These are phyloP conservation scores for Cladosporium sp. DNA, from an alignment of 2,329 filamentous ascomycete species.

Conservation along the genomic window DNA sequence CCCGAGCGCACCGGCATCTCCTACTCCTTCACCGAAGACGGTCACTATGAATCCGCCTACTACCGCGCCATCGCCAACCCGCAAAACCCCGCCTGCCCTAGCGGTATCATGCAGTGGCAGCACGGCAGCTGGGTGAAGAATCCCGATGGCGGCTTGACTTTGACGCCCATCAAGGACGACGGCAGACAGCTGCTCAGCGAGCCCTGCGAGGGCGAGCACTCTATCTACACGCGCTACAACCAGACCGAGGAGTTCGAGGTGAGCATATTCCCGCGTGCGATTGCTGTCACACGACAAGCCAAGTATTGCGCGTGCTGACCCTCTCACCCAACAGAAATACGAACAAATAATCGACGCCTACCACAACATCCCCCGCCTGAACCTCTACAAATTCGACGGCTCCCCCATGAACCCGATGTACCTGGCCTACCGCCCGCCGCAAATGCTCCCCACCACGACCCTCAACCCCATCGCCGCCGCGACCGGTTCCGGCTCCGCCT, in stretches of 20 bases:
- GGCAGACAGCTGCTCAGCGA: constrained; percentile 64
- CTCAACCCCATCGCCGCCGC: constrained; percentile 52
- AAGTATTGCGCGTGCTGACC: not conserved
- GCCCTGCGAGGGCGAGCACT: constrained; percentile 55
- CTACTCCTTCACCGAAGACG: constrained; percentile 68
- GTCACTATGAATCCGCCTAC: constrained; percentile 65
- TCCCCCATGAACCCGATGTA: constrained; percentile 65
- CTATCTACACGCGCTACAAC: constrained; percentile 63
- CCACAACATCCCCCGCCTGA: constrained; percentile 58
- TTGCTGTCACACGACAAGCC: too few species aligned
- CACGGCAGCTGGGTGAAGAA: constrained; percentile 60
- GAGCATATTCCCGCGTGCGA: constrained; percentile 17
- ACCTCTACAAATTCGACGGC: constrained; percentile 62
- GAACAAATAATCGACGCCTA: constrained; percentile 54
- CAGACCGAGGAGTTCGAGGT: constrained; percentile 61
- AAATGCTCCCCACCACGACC: constrained; percentile 67
- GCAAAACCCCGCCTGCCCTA: constrained; percentile 41
- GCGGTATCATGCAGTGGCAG: constrained; percentile 50
- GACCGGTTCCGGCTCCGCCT: too few species aligned
- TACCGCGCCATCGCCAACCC: constrained; percentile 66
- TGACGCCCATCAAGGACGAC: constrained; percentile 61
- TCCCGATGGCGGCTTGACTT: constrained; percentile 54
- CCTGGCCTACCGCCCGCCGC: constrained; percentile 57
- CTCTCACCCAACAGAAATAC: constrained; percentile 34
- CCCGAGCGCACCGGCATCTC: constrained; percentile 65